Percentiles rank a stretch among this genome's conserved stretches.
These are phyloP conservation scores for Termitomyces sp. DNA, from an alignment of 768 basidiomycete species.

Conservation along the genomic window DNA sequence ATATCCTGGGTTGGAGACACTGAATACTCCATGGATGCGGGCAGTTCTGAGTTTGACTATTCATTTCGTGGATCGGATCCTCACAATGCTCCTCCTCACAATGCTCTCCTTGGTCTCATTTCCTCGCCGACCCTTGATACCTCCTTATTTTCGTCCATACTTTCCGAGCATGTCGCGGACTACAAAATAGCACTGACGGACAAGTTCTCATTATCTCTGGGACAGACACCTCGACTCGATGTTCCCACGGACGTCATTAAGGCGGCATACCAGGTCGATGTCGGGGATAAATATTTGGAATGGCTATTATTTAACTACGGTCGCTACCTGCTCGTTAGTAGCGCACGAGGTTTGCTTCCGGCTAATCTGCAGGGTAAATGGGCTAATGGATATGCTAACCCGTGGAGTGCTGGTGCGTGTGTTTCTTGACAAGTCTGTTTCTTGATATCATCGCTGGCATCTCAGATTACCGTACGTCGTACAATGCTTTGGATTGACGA, in stretches of 20 bases:
- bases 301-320: constrained; percentile 74
- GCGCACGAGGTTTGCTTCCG: constrained; percentile 57
- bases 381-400: constrained; percentile 45
- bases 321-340: constrained; percentile 57
- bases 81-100: too few relatives aligned
- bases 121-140: constrained; percentile 17
- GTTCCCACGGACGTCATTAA: constrained; percentile 55
- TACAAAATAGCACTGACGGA: constrained; percentile 34
- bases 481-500: neutral
- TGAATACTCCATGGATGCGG: constrained; percentile 59
- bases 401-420: constrained; percentile 59
- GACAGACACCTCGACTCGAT: constrained; percentile 47
- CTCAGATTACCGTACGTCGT: constrained; percentile 39
- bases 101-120: constrained; percentile 32
- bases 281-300: constrained; percentile 62
- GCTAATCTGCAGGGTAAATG: constrained; percentile 75
- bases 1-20: constrained; percentile 74
- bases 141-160: constrained; percentile 30
- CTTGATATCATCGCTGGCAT: neutral
- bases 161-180: constrained; percentile 47
- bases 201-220: constrained; percentile 52
- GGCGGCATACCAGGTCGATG: constrained; percentile 43
- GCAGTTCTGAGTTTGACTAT: constrained; percentile 47
- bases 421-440: neutral
- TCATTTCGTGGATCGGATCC: constrained; percentile 64